Evolutionary conservation across 345 rosid genomes (phyloP), one percentile per base, ranked within the genome.

Genomic region (Crucihimalaya himalaica): DNA sequence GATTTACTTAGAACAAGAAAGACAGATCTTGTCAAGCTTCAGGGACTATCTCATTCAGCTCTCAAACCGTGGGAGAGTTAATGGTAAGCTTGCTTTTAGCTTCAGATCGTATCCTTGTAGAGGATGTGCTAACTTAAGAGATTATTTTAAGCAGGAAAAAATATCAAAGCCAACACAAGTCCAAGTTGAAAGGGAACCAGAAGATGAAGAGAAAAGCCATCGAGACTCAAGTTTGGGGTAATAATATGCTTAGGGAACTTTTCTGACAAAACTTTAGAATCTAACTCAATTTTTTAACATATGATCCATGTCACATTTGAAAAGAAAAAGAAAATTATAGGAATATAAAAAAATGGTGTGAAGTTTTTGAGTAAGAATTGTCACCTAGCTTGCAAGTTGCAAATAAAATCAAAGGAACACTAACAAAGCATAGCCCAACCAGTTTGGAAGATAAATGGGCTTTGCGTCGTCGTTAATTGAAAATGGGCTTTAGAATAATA

Each of bases 1-100:
- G 75, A 27, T 75, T 34, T 85, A 86, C 47, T 78, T 81, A 20
- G 87, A 82, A 60, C 85, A 89, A 68, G 90, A 87, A 77, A 85
- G 73, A 72, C 81, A 81, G 45, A 63, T 85, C 56, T 79, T 87
- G 80, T 83, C 80, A 52, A 67, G 52, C 31, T 84, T 85, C 66
- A 78, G 81, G 45, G 92, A 86, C 78, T 80, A 62, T 71, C 90
- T 89, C 42, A 79, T 83, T 70, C 77, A 77, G 47, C 80, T 87
- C 27, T 75, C 81, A 23, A 81, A 73, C 68, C 71, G 80, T 58
- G 86, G 82, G 23, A 85, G 81, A 80, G 76, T 79, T 56, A 81
- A 84, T 72, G 94, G 89, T 78, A 78, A 79, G 59, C 65, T 16
- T 42, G 16, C 16, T 14, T 40, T 19, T 37, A 34, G 27, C 55